A percentile compares a stretch with the other conserved stretches of the same genome.
Conservation (phyloP, 805 yeast species). For the Candida orba region DNA sequence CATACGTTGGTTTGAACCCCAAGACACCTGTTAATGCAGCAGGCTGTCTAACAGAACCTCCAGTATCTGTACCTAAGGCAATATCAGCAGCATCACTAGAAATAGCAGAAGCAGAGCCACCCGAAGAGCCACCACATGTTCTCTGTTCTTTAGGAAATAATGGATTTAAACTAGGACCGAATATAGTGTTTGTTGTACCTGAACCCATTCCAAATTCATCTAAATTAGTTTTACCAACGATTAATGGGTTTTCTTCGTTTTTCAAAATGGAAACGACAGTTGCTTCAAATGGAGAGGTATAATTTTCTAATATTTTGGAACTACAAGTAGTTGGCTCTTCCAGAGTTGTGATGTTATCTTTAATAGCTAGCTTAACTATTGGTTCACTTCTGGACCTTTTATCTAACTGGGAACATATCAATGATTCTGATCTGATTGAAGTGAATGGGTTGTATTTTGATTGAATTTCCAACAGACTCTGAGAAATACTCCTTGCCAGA, state of each 20-base stretch:
- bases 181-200: constrained; percentile 46
- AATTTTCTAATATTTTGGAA: constrained; percentile 53
- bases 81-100: constrained; percentile 63
- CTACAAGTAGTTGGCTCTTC: constrained; percentile 72
- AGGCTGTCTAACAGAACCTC: constrained; percentile 92
- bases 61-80: constrained; percentile 92
- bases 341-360: constrained; percentile 74
- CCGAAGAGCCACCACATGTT: constrained; percentile 87
- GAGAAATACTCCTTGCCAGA: not conserved
- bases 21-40: constrained; percentile 77
- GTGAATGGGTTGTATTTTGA: constrained; percentile 37
- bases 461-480: constrained; percentile 18
- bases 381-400: not conserved
- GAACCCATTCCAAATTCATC: constrained; percentile 99
- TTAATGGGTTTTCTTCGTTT: constrained; percentile 39
- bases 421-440: constrained; percentile 23
- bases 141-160: constrained; percentile 31
- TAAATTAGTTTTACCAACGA: constrained; percentile 80
- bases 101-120: constrained; percentile 94
- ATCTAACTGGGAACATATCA: not conserved
- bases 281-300: constrained; percentile 74
- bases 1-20: constrained; percentile 94
- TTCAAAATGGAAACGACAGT: constrained; percentile 54
- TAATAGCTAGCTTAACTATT: constrained; percentile 39
- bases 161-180: constrained; percentile 56